phyloP scores from a whole-genome alignment of 2,329 filamentous ascomycete genomes.

The Juglanconis sp. region DNA sequence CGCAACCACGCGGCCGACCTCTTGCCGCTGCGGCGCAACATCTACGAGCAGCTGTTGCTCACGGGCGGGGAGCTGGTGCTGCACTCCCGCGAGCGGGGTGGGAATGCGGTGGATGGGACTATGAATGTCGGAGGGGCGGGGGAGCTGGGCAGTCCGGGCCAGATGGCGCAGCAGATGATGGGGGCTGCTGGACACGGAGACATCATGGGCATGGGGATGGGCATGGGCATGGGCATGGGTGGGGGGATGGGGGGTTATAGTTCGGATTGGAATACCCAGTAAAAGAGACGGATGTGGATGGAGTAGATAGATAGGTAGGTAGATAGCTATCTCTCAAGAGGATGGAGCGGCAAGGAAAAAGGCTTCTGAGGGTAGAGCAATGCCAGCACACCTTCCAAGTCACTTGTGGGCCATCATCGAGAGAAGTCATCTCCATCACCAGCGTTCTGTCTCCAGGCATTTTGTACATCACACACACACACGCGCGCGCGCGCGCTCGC shows the following conservation, averaged over 20 bases:
- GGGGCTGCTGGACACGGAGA: background rate
- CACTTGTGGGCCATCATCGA: too few relatives aligned
- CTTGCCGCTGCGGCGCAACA: constrained; percentile 33
- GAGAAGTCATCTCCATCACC: too few relatives aligned
- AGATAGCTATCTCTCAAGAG: background rate
- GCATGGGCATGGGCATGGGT: background rate
- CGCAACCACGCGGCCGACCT: constrained; percentile 41
- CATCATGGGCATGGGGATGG: background rate
- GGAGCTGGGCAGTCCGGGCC: background rate
- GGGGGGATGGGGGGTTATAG: background rate
- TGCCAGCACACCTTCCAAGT: too few relatives aligned
- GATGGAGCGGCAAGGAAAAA: background rate
- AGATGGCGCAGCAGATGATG: constrained; percentile 1
- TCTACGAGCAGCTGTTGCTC: constrained; percentile 48
- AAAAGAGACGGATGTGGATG: background rate
- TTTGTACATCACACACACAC: background rate
- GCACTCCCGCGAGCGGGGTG: constrained; percentile 21
- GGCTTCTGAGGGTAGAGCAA: too few relatives aligned
- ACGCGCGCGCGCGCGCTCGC: background rate
- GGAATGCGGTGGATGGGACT: background rate
- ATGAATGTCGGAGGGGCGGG: background rate
- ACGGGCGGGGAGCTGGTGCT: constrained; percentile 46
- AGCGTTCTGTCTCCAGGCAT: too few relatives aligned
- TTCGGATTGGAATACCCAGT: constrained; percentile 5
- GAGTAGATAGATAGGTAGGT: background rate